Base-by-base conservation (phyloP, 306 rosid genomes). In the Cucurbita moschata region DNA sequence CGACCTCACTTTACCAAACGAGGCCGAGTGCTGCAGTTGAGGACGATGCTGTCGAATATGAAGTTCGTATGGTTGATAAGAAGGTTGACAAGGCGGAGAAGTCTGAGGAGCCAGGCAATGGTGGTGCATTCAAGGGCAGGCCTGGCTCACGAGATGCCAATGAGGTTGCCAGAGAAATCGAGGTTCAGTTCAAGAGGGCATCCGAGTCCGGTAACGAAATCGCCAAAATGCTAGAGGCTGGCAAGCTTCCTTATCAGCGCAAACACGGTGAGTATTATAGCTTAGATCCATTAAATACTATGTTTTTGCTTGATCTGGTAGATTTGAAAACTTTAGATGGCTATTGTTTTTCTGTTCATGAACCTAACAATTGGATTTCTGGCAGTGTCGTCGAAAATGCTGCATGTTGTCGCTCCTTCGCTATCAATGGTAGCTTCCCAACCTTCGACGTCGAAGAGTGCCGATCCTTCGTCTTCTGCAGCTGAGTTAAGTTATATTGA, bases 341-440 rank as follows among this genome's bases (percentile, higher is more conserved):
- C 39, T 38, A 10, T 30, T 53, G 75, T 71, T 70, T 38, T 39
- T 71, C 37, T 72, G 76, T 55, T 53, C 76, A 10, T 72, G 40
- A 55, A 42, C 39, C 62, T 78, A 73, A 61, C 60, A 18, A 66
- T 40, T 53, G 76, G 35, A n/a, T 18, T 64, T 64, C 71, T 42
- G 52, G 55, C 92, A 91, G 96, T 86, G 81, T 71, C 96, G 79
- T 88, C 95, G 67, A 91, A 84, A 87, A 89, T 84, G 90, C 77
- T 87, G 52, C 89, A 86, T 43, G 80, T 65, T 42, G 92, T 84
- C 78, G 68, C 87, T 72, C 92, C 94, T 54, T 82, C 96, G 10
- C 51, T 82, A 60, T 80, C 89, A 0, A 47, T 87, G 30, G 82
- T 79, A 42, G 83, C 96, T 44, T 88, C 92, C 6, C 96, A 80